Evolutionary conservation across 2,329 filamentous ascomycete species (phyloP), one percentile per base, ranked within the genome.

Genomic region (Neospermospora avenae): DNA sequence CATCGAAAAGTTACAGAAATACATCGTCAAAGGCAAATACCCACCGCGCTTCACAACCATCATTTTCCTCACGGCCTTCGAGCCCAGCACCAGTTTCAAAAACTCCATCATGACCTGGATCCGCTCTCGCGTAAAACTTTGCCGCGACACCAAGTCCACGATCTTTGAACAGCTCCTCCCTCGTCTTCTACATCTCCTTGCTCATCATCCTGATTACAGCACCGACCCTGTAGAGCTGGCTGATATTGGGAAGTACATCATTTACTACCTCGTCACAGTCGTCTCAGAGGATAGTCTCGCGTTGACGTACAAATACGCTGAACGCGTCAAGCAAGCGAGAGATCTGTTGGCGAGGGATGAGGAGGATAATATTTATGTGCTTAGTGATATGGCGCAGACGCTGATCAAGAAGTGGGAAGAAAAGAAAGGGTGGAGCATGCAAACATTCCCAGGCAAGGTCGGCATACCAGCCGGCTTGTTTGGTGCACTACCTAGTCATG

Each of bases 181-280:
- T 25, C 86, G 95, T 8, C 82, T 98, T 35, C 80, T 99, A 55
- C 95, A 92, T 52, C 78, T 99, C 45, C 81, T 99, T 45, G 93
- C 93, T 4, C 93, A 98, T 72, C 95, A 99, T 73, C 93, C 93
- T 1, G 95, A 99, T 73, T 97, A 93, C 67, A 85, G 83, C 62
- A 73, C 80, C 1, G 81, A 84, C 5, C 75, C 85, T 2, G 81
- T 85, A 14, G 88, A 92, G 51, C 77, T 97, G 52, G 80, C 86
- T 46, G 91, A 96, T 71, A 93, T 96, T 73, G 87, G 90, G 5
- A 86, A 87, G 67, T 99, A 98, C 73, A 86, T 99, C 60, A 74
- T 97, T 44, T 97, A 93, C 76, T 99, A 96, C 72, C 80, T 98
- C 49, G 86, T 83, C 63, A 85, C 87, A 39, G 86, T 97, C 18